Percentiles rank a stretch among this genome's conserved stretches.
Conservation (phyloP, 2,329 filamentous ascomycete genomes). For the Sporothrix brasiliensis region DNA sequence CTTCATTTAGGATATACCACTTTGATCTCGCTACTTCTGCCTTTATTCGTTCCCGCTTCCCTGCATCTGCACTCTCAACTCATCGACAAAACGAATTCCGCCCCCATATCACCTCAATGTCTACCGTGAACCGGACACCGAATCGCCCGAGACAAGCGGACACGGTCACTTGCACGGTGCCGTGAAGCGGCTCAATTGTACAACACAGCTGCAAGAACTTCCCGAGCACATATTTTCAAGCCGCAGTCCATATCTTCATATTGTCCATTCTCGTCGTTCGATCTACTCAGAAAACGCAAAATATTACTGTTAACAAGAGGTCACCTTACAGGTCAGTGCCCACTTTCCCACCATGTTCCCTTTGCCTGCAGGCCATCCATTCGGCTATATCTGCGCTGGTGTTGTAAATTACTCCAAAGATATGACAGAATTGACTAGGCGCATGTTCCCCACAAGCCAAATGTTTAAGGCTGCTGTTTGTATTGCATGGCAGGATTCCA, state of each 20-base stretch:
- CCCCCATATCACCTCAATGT: background rate
- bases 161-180: background rate
- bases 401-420: background rate
- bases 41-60: conserved; percentile 23
- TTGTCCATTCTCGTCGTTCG: background rate
- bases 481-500: background rate
- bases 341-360: too few species aligned
- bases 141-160: conserved; percentile 5
- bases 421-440: background rate
- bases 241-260: background rate
- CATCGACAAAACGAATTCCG: background rate
- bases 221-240: background rate
- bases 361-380: background rate
- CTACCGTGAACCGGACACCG: conserved; percentile 3
- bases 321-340: too few species aligned
- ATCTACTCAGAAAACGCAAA: too few species aligned
- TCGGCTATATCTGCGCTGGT: conserved; percentile 14
- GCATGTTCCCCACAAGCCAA: conserved; percentile 10
- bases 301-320: too few species aligned
- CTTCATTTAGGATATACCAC: background rate
- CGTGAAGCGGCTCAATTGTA: background rate
- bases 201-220: background rate
- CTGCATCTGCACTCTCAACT: conserved; percentile 16
- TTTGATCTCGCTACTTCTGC: conserved; percentile 12
- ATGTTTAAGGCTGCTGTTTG: conserved; percentile 9